Conservation (phyloP, 73 alveolate species). For the Tetrahymena malaccensis region DNA sequence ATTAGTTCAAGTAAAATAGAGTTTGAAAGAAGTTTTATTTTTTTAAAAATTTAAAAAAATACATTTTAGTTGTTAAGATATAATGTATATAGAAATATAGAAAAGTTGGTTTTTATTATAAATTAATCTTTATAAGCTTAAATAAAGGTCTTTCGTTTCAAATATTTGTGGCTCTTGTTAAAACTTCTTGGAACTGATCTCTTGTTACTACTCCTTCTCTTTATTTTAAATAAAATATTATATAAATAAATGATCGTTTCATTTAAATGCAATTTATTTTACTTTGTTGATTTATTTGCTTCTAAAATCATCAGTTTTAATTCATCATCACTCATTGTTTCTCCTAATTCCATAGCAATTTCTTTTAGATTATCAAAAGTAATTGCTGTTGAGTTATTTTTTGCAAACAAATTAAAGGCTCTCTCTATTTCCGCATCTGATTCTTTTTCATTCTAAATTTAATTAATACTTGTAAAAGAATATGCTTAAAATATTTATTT, state of each 20-base stretch:
- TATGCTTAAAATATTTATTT: not conserved
- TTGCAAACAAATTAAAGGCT: slow-evolving; percentile 55
- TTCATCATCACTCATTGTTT: slow-evolving; percentile 92
- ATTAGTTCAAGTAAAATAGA: too few species aligned
- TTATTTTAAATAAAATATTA: not conserved
- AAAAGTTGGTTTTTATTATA: not conserved
- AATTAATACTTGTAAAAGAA: not conserved
- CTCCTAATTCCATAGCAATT: slow-evolving; percentile 88
- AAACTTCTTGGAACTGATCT: slow-evolving; percentile 27
- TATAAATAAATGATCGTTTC: too few species aligned
- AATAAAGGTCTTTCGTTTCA: not conserved
- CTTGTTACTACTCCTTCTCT: slow-evolving; percentile 30
- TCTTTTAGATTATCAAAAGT: slow-evolving; percentile 76
- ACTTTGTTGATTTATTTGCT: slow-evolving; percentile 54
- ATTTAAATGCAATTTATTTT: not conserved
- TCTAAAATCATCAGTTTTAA: slow-evolving; percentile 84
- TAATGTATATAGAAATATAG: not conserved
- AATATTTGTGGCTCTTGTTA: slow-evolving; percentile 17
- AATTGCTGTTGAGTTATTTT: slow-evolving; percentile 53
- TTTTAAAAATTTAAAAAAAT: too few species aligned
- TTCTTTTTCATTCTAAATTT: slow-evolving; percentile 67
- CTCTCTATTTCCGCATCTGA: slow-evolving; percentile 77
- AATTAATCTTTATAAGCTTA: not conserved
- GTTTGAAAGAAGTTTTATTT: too few species aligned
- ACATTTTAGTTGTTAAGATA: not conserved